phyloP scores from a whole-genome alignment of 2,329 filamentous ascomycete genomes.

The Fusarium praegraminearum region DNA sequence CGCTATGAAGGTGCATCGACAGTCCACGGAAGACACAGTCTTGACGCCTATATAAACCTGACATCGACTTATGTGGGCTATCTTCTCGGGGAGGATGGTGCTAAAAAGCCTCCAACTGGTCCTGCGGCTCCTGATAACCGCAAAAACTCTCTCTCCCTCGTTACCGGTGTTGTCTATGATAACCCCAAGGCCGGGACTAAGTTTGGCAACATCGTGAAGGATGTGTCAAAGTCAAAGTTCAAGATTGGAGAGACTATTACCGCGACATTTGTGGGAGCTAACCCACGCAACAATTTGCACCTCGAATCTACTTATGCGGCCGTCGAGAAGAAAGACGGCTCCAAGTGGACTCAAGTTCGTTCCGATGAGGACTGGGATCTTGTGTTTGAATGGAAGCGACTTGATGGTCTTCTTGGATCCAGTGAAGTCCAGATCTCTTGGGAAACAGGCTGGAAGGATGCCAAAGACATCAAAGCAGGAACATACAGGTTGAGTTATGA shows the following conservation, averaged over 20 bases:
- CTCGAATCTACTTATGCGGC: not conserved
- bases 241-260: not conserved
- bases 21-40: constrained; percentile 5
- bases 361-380: constrained; percentile 20
- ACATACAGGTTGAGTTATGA: constrained; percentile 3
- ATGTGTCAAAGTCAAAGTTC: not conserved
- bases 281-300: constrained; percentile 5
- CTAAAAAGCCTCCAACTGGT: not conserved
- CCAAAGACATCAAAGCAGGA: not conserved
- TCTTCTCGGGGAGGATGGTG: not conserved
- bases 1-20: constrained; percentile 14
- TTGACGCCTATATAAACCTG: constrained; percentile 11
- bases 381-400: constrained; percentile 11
- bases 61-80: not conserved
- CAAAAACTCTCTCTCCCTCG: constrained; percentile 6
- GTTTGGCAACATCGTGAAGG: not conserved
- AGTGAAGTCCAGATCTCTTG: constrained; percentile 2
- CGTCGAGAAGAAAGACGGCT: constrained; percentile 4
- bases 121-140: not conserved
- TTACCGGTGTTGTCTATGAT: constrained; percentile 11
- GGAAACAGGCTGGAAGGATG: constrained; percentile 17
- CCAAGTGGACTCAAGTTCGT: not conserved
- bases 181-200: constrained; percentile 3
- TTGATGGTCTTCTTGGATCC: constrained; percentile 3
- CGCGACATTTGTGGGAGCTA: constrained; percentile 4